These are phyloP conservation scores for Neofusicoccum parvum DNA, from an alignment of 2,329 filamentous ascomycete species.

Conservation along the genomic window DNA sequence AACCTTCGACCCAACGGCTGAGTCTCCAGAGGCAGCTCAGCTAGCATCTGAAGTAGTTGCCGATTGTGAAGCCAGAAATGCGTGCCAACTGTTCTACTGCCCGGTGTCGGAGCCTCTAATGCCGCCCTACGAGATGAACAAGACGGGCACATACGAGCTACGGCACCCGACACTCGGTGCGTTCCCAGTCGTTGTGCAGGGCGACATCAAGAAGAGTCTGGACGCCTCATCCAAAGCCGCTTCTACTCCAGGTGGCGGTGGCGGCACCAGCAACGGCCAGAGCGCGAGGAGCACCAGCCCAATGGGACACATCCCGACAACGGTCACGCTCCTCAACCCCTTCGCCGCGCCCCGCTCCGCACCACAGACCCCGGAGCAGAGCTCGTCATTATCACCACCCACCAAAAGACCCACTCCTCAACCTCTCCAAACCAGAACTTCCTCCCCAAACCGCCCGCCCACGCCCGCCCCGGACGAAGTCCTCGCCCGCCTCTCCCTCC, in stretches of 20 bases:
- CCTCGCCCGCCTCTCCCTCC: conserved; percentile 49
- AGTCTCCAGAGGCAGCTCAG: conserved; percentile 63
- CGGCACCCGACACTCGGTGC: conserved; percentile 49
- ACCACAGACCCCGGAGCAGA: not conserved
- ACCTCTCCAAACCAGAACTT: too few species aligned
- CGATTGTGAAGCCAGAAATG: conserved; percentile 67
- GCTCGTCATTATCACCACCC: too few species aligned
- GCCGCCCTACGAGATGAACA: conserved; percentile 25
- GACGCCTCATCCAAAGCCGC: not conserved
- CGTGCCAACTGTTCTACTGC: conserved; percentile 70
- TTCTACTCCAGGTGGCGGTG: not conserved
- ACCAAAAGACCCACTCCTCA: too few species aligned
- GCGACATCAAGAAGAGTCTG: conserved; percentile 27
- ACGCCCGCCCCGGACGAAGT: conserved; percentile 38
- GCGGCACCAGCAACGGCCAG: not conserved
- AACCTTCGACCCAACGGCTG: conserved; percentile 67
- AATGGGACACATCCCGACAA: not conserved
- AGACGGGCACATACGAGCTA: conserved; percentile 46
- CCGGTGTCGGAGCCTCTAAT: conserved; percentile 34
- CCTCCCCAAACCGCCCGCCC: conserved; percentile 33
- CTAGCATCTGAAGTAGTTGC: conserved; percentile 62
- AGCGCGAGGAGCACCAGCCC: conserved; percentile 2
- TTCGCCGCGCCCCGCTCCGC: conserved; percentile 30
- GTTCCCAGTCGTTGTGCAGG: conserved; percentile 46
- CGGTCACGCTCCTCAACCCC: conserved; percentile 41